Percentiles rank a stretch among this genome's conserved stretches.
Evolutionary conservation across 148 eudicot species (phyloP).

Genomic region (Euryodendron excelsum): DNA sequence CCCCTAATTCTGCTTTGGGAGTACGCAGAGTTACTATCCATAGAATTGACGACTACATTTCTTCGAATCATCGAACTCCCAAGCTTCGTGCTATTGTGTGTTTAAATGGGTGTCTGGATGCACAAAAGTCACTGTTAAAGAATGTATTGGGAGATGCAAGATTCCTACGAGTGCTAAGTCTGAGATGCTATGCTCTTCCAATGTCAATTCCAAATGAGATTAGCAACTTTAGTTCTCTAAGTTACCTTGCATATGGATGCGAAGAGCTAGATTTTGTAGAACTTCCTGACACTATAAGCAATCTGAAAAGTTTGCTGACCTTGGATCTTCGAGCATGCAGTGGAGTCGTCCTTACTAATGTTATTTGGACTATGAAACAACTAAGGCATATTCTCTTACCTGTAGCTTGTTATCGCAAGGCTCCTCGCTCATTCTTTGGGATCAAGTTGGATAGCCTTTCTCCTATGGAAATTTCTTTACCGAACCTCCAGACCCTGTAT

Average conservation of each 20-base stretch:
- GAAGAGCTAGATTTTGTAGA: background rate
- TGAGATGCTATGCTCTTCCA: background rate
- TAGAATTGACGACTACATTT: background rate
- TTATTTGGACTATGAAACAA: background rate
- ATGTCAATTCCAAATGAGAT: background rate
- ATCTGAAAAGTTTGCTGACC: background rate
- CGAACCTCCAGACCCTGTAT: background rate
- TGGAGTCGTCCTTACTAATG: background rate
- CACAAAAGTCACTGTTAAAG: too few relatives aligned
- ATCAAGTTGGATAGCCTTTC: background rate
- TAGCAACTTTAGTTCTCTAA: background rate
- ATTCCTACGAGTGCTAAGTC: background rate
- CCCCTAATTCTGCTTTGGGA: too few relatives aligned
- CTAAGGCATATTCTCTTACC: background rate
- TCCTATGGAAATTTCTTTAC: background rate
- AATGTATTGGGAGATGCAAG: background rate
- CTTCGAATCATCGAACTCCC: background rate
- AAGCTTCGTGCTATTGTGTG: background rate
- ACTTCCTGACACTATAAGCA: background rate
- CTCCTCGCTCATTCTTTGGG: too few relatives aligned
- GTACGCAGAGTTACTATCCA: constrained; percentile 3
- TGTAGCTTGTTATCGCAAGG: too few relatives aligned
- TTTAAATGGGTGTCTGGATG: too few relatives aligned
- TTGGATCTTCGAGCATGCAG: background rate
- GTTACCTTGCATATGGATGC: background rate